Base-by-base conservation (phyloP, 2,329 filamentous ascomycete species). In the Colletotrichum falcatum region DNA sequence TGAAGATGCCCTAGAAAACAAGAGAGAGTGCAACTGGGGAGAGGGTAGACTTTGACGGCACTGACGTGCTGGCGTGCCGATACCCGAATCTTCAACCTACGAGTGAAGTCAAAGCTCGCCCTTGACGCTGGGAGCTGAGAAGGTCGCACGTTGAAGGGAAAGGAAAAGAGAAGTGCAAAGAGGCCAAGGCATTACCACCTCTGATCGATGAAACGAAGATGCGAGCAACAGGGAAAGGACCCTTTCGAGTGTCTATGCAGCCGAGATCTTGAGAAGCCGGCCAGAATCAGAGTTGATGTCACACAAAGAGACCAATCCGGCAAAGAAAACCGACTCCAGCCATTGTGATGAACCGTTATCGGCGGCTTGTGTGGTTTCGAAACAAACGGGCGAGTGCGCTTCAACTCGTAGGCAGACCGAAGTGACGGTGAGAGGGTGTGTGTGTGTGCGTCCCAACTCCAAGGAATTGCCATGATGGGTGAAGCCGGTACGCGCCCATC, bases 401-500 rank as follows among this genome's bases (percentile, higher is more conserved):
- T 37, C 30, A 37, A 11, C 20, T 55, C 5, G 0, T 2, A 37
- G 1, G 33, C 6, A n/a, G 14, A 23, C 20, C 20, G 12, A 16
- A 23, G 9, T 16, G 33, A 20, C 6, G 35, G 30, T 33, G 30
- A 4, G 30, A 4, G 30, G 3, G 30, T 33, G 30, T 33, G 30
- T 23, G 30, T 23, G 7, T 23, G 28, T 51, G 18, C 35, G 18
- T 30, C n/a, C n/a, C 35, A 26, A 16, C 30, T 49, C 37, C 26
- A 54, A 35, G 2, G 9, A 14, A 2, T 14, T 35, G 14, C 23
- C 23, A 26, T 3, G n/a, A 39, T 8, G 12, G 23, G 16, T 28
- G 54, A 66, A 46, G 46, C 56, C 48, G 64, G 56, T 46, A 30
- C 35, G 58, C 48, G 35, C 23, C 5, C 28, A 26, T 46, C 28